Evolutionary conservation across 2,329 filamentous ascomycete species (phyloP), one percentile per base, ranked within the genome.

Genomic region (Verticillium albo-atrum): DNA sequence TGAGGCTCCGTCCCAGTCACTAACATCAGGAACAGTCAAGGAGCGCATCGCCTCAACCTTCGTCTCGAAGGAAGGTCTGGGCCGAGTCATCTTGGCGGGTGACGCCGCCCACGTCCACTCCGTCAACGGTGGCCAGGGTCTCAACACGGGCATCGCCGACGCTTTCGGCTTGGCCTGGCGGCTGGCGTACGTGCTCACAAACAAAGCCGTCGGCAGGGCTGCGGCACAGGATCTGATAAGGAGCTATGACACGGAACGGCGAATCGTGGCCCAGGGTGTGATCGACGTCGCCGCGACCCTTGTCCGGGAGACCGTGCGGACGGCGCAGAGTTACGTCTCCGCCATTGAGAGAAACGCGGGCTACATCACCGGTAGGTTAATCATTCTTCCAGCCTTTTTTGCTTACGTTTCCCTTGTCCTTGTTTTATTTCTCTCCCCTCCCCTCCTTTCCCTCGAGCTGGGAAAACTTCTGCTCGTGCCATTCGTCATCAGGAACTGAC

Each of bases 261-360:
- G 77, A 32, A 68, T 70, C 3, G 78, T 76, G 0, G 79, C 79
- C 1, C 72, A 75, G 58, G 71, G 71, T 20, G 78, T 81, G 25
- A 78, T 81, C 47, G 74, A 77, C 32, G 78, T 81, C 0, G 79
- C 79, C 1, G 78, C 79, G 0, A 68, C 72, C 6, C 66, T 81
- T 15, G 79, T 81, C 2, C 70, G 79, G 50, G 77, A 78, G 59
- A 81, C 79, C 0, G 64, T 75, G 3, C 70, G 71, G 53, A 72
- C 74, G 17, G 78, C 78, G 2, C 76, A 77, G 63, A 68, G 76
- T 35, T 81, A 81, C 54, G 78, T 81, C 3, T 71, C 72, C 27
- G 77, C 78, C 0, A 79, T 81, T 50, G 72, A 81, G 61, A 74
- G 71, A 59, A 81, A 80, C 51, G 77, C 79, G 0, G 78, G 74